phyloP scores from a whole-genome alignment of 768 basidiomycete species.

The Lactarius indigo region DNA sequence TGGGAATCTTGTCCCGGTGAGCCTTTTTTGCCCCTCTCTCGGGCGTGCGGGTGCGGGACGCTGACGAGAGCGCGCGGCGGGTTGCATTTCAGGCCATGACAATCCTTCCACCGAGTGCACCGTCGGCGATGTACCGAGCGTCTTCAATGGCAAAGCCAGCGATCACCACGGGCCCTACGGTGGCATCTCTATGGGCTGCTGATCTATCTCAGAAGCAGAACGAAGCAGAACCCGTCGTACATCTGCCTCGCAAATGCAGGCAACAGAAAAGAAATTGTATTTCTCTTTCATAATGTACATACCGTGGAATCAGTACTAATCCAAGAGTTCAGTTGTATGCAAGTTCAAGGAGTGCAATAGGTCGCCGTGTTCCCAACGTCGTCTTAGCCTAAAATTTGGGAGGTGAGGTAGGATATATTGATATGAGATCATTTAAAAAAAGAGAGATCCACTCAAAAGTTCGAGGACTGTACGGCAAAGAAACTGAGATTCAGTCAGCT shows the following conservation, averaged over 20 bases:
- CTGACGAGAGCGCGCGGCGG: neutral
- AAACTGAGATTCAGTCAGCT: too few relatives aligned
- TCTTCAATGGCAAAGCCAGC: constrained; percentile 39
- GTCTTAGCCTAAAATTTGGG: too few relatives aligned
- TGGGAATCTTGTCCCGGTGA: constrained; percentile 38
- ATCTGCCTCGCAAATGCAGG: too few relatives aligned
- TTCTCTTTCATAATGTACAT: neutral
- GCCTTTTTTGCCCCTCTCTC: neutral
- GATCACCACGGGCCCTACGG: constrained; percentile 24
- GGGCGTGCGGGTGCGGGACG: neutral
- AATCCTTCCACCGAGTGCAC: constrained; percentile 50
- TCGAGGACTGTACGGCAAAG: too few relatives aligned
- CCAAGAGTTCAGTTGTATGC: too few relatives aligned
- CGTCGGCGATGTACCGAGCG: constrained; percentile 49
- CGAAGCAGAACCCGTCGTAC: neutral
- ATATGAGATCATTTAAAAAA: too few relatives aligned
- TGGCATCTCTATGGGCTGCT: constrained; percentile 22
- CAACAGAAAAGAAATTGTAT: neutral
- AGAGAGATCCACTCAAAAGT: too few relatives aligned
- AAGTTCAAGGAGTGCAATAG: too few relatives aligned
- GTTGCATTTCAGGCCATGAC: constrained; percentile 47
- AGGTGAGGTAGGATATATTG: too few relatives aligned
- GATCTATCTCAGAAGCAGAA: neutral
- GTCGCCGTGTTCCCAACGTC: too few relatives aligned
- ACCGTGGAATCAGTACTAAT: too few relatives aligned